These are phyloP conservation scores for Ascochyta rabiei DNA, from an alignment of 2,329 filamentous ascomycete species.

Conservation along the genomic window DNA sequence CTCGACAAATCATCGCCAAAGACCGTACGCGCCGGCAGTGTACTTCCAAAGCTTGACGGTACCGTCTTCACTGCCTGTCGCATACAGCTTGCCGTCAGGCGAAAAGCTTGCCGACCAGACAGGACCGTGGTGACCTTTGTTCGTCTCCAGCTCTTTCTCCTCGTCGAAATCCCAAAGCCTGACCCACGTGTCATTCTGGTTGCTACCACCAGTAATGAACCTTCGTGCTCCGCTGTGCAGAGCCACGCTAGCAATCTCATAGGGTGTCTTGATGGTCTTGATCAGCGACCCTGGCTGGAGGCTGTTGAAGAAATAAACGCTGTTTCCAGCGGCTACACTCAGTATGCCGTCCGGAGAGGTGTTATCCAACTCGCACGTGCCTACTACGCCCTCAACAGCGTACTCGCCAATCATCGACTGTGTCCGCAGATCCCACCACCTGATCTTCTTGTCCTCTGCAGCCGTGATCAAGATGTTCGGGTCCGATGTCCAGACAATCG, in stretches of 20 bases:
- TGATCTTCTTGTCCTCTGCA: constrained; percentile 84
- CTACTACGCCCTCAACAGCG: constrained; percentile 81
- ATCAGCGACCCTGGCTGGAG: constrained; percentile 69
- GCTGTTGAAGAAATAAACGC: constrained; percentile 89
- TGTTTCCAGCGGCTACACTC: constrained; percentile 92
- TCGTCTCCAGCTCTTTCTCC: constrained; percentile 82
- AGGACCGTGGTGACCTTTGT: constrained; percentile 96
- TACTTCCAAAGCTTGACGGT: constrained; percentile 92
- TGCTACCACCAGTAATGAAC: constrained; percentile 87
- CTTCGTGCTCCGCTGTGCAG: constrained; percentile 81
- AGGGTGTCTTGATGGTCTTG: constrained; percentile 79
- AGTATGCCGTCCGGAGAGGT: constrained; percentile 72
- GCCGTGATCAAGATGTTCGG: constrained; percentile 90
- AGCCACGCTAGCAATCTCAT: constrained; percentile 89
- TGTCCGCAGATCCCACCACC: constrained; percentile 90
- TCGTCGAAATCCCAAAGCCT: constrained; percentile 89
- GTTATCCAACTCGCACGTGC: constrained; percentile 82
- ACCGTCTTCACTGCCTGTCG: constrained; percentile 94
- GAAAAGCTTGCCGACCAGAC: constrained; percentile 97
- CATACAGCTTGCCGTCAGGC: constrained; percentile 93
- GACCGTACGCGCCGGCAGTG: constrained; percentile 66
- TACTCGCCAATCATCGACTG: constrained; percentile 77
- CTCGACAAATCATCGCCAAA: constrained; percentile 60
- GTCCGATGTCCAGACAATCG: constrained; percentile 91
- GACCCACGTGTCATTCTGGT: constrained; percentile 85